phyloP scores from a whole-genome alignment of 208 protist species.

The Trypanosoma platydactyli region DNA sequence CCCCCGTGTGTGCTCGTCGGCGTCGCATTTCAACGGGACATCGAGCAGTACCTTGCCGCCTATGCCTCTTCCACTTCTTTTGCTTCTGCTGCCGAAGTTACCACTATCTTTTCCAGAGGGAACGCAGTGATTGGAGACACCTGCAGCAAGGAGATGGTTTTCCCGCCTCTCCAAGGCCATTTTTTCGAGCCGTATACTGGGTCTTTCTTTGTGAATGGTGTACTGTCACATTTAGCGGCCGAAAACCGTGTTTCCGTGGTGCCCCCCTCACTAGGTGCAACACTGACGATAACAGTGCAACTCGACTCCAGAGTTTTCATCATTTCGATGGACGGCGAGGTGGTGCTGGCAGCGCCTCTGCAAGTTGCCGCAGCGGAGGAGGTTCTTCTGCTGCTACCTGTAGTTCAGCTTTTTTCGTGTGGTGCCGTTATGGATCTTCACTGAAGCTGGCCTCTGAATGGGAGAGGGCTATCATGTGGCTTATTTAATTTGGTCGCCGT shows the following conservation, averaged over 20 bases:
- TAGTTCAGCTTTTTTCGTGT: slow-evolving; percentile 5
- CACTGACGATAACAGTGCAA: slow-evolving; percentile 11
- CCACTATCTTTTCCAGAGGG: neutral
- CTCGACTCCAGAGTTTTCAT: slow-evolving; percentile 2
- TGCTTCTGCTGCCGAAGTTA: neutral
- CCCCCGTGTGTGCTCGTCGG: slow-evolving; percentile 10
- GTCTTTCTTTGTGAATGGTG: slow-evolving; percentile 1
- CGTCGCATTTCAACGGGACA: neutral
- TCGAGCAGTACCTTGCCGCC: slow-evolving; percentile 3
- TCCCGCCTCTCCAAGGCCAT: slow-evolving; percentile 1
- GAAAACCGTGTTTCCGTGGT: neutral
- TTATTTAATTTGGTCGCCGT: too few species aligned
- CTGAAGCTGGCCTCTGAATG: neutral
- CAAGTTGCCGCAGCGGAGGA: neutral
- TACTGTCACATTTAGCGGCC: neutral
- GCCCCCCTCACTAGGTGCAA: neutral
- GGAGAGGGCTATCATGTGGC: too few species aligned
- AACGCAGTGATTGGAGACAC: neutral
- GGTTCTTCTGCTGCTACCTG: neutral
- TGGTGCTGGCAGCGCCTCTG: neutral
- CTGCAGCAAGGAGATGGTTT: neutral
- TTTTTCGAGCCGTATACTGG: slow-evolving; percentile 13
- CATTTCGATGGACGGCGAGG: slow-evolving; percentile 8
- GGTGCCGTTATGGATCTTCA: slow-evolving; percentile 5
- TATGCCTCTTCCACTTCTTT: too few species aligned